Percentiles rank a stretch among this genome's conserved stretches.
phyloP scores from a whole-genome alignment of 352 stramenopile species.

The Phytophthora tubulina region DNA sequence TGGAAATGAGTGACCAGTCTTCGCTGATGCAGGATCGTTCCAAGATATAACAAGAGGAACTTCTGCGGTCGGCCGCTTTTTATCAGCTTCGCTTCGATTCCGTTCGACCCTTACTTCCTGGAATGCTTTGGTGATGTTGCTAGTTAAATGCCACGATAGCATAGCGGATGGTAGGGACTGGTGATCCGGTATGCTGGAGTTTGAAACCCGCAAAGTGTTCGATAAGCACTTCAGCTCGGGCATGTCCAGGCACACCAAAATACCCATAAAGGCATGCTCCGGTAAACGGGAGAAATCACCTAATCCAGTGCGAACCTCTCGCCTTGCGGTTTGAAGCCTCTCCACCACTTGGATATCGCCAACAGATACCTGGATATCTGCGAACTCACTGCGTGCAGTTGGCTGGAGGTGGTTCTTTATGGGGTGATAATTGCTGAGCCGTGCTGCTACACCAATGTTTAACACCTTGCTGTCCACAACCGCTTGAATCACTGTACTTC shows the following conservation, averaged over 20 bases:
- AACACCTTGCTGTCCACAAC: constrained; percentile 21
- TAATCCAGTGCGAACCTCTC: constrained; percentile 33
- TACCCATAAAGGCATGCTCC: constrained; percentile 50
- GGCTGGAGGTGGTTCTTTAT: constrained; percentile 22
- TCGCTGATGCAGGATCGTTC: constrained; percentile 28
- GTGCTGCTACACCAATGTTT: constrained; percentile 43
- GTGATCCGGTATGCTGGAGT: constrained; percentile 1
- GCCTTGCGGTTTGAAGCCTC: constrained; percentile 28
- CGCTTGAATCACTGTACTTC: constrained; percentile 13
- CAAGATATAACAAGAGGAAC: constrained; percentile 50
- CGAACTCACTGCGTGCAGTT: constrained; percentile 28
- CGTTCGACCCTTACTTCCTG: constrained; percentile 23
- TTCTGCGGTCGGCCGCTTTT: constrained; percentile 4
- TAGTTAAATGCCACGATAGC: constrained; percentile 66
- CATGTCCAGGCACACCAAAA: constrained; percentile 62
- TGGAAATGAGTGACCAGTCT: constrained; percentile 37
- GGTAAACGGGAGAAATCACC: constrained; percentile 53
- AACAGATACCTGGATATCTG: constrained; percentile 55
- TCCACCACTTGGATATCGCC: constrained; percentile 47
- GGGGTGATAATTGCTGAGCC: constrained; percentile 55
- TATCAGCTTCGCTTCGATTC: neutral
- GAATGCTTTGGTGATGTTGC: constrained; percentile 53
- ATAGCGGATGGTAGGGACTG: constrained; percentile 46
- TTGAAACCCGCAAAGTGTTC: constrained; percentile 27
- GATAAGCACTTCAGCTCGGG: constrained; percentile 47